Conservation (phyloP, 2,329 filamentous ascomycete genomes). For the Elsinoe necatrix region DNA sequence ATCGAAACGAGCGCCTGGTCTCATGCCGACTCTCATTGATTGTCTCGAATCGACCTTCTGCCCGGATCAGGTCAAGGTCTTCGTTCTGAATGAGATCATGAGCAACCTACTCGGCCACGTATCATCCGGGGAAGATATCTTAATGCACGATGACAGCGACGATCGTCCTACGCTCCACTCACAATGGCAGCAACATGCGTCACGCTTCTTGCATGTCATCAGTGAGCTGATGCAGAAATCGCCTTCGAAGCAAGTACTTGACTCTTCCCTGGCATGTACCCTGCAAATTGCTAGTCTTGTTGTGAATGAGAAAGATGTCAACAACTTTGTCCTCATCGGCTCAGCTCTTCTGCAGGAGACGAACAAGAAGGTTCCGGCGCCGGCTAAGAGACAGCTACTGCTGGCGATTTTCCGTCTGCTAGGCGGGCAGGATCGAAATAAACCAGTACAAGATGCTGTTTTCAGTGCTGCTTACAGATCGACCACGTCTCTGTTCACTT, state of each 20-base stretch:
- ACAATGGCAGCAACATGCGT: constrained; percentile 55
- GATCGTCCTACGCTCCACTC: constrained; percentile 31
- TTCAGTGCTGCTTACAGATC: constrained; percentile 64
- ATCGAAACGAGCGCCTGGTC: constrained; percentile 47
- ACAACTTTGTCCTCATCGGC: constrained; percentile 70
- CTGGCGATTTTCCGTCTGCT: constrained; percentile 40
- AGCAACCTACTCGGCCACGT: constrained; percentile 54
- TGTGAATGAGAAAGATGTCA: constrained; percentile 58
- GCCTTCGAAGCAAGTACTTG: constrained; percentile 64
- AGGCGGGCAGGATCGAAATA: neutral
- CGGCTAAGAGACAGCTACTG: constrained; percentile 65
- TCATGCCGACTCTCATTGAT: constrained; percentile 64
- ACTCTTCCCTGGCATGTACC: constrained; percentile 69
- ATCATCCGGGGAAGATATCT: constrained; percentile 36
- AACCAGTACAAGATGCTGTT: constrained; percentile 71
- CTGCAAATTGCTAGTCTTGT: constrained; percentile 67
- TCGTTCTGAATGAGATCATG: constrained; percentile 65
- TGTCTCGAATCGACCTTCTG: constrained; percentile 63
- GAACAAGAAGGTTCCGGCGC: constrained; percentile 71
- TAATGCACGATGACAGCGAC: neutral
- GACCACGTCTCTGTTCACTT: constrained; percentile 74
- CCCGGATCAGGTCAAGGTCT: constrained; percentile 79
- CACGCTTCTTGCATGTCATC: constrained; percentile 51
- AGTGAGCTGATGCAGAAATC: constrained; percentile 48
- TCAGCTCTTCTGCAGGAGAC: constrained; percentile 78